Evolutionary conservation across 2,329 filamentous ascomycete genomes (phyloP).

Genomic region (Calcarisporium arbuscula): DNA sequence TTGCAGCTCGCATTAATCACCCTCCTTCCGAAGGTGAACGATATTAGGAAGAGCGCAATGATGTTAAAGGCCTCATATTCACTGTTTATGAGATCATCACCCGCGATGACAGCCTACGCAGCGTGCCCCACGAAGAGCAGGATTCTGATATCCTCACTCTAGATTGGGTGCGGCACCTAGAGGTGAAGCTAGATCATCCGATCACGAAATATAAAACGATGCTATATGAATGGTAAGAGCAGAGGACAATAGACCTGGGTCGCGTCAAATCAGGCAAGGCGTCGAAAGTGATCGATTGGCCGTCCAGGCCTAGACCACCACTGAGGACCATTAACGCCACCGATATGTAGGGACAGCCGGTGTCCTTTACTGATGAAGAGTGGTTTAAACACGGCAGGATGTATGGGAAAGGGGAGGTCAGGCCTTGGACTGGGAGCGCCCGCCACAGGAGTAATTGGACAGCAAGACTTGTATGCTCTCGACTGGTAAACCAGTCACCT

Average conservation of each 20-base stretch:
- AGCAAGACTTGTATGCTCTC: no score
- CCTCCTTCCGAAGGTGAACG: constrained; percentile 3
- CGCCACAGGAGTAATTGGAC: not conserved
- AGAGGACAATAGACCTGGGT: constrained; percentile 8
- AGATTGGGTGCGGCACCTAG: constrained; percentile 25
- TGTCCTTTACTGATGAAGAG: not conserved
- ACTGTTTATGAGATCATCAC: constrained; percentile 30
- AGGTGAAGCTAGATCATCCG: constrained; percentile 23
- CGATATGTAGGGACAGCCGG: not conserved
- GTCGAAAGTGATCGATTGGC: constrained; percentile 19
- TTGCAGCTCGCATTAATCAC: constrained; percentile 17
- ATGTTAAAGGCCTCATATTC: constrained; percentile 27
- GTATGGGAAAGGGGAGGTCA: not conserved
- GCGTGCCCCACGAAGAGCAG: constrained; percentile 18
- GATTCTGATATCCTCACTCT: constrained; percentile 13
- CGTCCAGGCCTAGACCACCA: constrained; percentile 2
- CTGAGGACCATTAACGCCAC: not conserved
- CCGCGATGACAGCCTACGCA: constrained; percentile 16
- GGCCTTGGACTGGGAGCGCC: not conserved
- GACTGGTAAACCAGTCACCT: no score
- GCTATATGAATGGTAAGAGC: constrained; percentile 19
- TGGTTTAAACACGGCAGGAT: not conserved
- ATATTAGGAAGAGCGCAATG: constrained; percentile 16
- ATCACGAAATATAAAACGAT: constrained; percentile 20
- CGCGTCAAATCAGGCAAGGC: constrained; percentile 11